phyloP scores from a whole-genome alignment of 768 basidiomycete genomes.

The Mycena vitilis region DNA sequence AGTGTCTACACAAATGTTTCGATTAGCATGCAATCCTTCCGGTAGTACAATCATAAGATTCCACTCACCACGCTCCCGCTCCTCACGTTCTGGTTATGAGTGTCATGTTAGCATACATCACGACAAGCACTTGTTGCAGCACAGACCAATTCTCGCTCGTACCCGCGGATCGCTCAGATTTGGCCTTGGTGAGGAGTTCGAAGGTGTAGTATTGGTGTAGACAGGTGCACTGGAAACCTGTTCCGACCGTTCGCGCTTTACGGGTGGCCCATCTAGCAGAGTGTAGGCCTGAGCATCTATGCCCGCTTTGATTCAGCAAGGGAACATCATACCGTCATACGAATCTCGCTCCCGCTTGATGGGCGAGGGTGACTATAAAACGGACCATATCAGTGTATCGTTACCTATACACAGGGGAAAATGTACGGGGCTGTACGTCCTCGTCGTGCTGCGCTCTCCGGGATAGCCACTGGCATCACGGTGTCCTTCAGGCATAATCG shows the following conservation, averaged over 20 bases:
- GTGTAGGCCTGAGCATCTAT: neutral
- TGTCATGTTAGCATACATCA: neutral
- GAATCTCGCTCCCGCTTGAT: conserved; percentile 19
- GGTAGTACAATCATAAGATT: neutral
- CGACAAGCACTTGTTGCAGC: neutral
- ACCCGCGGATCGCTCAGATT: conserved; percentile 8
- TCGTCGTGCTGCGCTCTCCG: neutral
- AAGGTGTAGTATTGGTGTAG: neutral
- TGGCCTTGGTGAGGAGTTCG: neutral
- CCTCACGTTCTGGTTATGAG: neutral
- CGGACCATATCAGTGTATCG: neutral
- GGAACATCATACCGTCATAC: neutral
- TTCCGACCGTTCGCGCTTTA: conserved; percentile 14
- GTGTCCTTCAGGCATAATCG: neutral
- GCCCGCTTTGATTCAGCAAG: neutral
- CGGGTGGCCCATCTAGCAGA: neutral
- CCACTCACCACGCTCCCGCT: neutral
- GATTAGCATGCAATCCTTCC: neutral
- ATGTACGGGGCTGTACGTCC: conserved; percentile 8
- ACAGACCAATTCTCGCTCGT: conserved; percentile 7
- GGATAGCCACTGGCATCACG: neutral
- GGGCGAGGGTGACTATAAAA: neutral
- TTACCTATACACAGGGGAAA: neutral
- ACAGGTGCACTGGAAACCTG: neutral
- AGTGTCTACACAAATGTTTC: neutral